Base-by-base conservation (phyloP, 1,139 yeast genomes). In the Scheffersomyces titani region DNA sequence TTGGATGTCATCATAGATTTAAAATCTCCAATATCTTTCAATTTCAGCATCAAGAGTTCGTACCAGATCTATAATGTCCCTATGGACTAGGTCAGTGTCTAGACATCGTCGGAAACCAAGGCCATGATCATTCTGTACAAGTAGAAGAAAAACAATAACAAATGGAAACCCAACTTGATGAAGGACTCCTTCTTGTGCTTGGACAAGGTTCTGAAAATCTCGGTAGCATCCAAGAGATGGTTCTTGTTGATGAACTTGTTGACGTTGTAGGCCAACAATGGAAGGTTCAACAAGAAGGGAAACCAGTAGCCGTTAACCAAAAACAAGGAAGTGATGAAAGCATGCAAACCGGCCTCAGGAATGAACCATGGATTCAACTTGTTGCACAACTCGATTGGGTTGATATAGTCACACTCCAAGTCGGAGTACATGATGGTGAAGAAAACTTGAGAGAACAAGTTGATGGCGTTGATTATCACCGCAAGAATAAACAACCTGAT, bases 41-140 rank as follows among this genome's bases (percentile, higher is more conserved):
- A 3, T 30, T 30, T 30, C 40, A 30, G 2, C 40, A 11, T 3
- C 40, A 30, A 30, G 16, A 9, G 16, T 4, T 30, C 40, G 16
- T 30, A 30, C 16, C 40, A 30, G 2, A 30, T 11, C 11, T 30
- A 16, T 9, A 11, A 4, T 30, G 40, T 11, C 9, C 40, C 16
- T 30, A 30, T 5, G 13, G 11, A 30, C 40, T 30, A 9, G 13
- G 13, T 30, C 40, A 5, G 40, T 22, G 3, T 46, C 55, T 68
- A 72, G 55, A 57, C 57, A 49, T 77, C 90, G 63, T 89, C 92
- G 54, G 87, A 83, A 69, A 94, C 94, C 74, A 94, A 84, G 51
- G 97, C 96, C 83, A 93, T 90, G 78, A 94, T 93, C 97, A 94
- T 91, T 79, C 96, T 88, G 83, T 93, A 94, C 70, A 94, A 84